Base-by-base conservation (phyloP, 75 land plant species). In the Sequoia sempervirens region DNA sequence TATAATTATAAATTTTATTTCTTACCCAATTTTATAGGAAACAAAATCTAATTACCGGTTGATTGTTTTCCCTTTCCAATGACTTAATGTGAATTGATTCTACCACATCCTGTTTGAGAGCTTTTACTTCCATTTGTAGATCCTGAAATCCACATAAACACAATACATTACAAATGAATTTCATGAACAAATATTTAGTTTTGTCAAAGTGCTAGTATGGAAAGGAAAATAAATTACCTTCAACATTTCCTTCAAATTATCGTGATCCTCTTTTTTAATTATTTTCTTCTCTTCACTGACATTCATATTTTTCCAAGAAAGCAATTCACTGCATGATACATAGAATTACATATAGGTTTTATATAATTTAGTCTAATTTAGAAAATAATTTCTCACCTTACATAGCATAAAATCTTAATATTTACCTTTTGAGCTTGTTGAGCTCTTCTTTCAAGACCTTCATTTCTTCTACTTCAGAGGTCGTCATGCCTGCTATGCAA, bases 401-500 rank as follows among this genome's bases (percentile, higher is more conserved):
- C 5, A 18, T 56, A 17, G 14, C 17, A 54, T 54, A 54, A 54
- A 54, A 56, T 56, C 23, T 20, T 56, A 18, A 56, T 32, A 70
- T 28, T 10, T 43, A 78, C 80, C 80, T 78, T 32, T 78, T 78
- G n/a, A 78, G 52, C 11, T 32, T 26, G 32, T 20, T 82, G 26
- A 93, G 37, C 34, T 88, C 90, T 43, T 87, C 85, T 45, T 84
- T 91, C 40, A 93, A 40, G 9, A 2, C 10, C 26, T 69, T 72
- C 83, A 83, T 30, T 80, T 79, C 80, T 66, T 85, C 5, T 86
- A 26, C 86, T 88, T 88, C 79, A 6, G 80, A 52, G 85, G 87
- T 84, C 79, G 86, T 58, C 86, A 66, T 38, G 83, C 83, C 52
- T 84, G 87, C 15, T 87, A 17, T 40, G 47, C 36, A 30, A 26